Conservation (phyloP, 1,284 basidiomycete genomes). For the Trichosporon asahii region DNA sequence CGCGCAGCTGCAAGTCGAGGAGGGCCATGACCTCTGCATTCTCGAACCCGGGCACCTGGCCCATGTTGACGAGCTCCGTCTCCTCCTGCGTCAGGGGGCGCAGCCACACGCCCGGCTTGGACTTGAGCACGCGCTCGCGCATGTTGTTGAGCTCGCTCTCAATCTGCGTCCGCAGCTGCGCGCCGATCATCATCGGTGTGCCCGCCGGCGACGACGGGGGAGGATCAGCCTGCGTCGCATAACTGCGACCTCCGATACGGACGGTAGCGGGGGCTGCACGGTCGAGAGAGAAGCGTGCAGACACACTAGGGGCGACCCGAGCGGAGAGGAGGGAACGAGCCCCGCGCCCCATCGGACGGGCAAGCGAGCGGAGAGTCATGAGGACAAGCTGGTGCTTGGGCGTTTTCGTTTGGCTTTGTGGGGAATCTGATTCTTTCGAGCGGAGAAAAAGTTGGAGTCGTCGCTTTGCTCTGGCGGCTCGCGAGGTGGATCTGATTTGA, state of each 20-base stretch:
- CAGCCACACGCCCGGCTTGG: conserved; percentile 8
- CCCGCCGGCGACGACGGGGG: neutral
- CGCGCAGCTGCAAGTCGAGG: conserved; percentile 17
- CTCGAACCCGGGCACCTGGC: conserved; percentile 17
- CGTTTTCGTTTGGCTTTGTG: neutral
- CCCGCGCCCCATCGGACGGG: neutral
- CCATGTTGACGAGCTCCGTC: conserved; percentile 23
- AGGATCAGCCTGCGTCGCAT: neutral
- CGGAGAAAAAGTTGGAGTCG: neutral
- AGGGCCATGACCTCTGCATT: conserved; percentile 19
- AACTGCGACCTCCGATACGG: neutral
- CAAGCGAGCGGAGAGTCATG: neutral
- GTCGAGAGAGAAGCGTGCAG: no score
- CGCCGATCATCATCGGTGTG: conserved; percentile 5
- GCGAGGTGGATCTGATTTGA: neutral
- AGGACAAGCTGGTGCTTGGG: neutral
- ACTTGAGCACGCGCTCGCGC: neutral
- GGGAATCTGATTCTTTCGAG: neutral
- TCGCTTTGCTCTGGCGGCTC: neutral
- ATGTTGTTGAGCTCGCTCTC: conserved; percentile 13
- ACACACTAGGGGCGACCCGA: neutral
- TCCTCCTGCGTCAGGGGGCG: conserved; percentile 18
- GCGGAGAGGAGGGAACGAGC: neutral
- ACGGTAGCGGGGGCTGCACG: neutral
- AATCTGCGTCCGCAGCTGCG: conserved; percentile 13